phyloP scores from a whole-genome alignment of 2,329 filamentous ascomycete species.

The Trichoderma sp. region DNA sequence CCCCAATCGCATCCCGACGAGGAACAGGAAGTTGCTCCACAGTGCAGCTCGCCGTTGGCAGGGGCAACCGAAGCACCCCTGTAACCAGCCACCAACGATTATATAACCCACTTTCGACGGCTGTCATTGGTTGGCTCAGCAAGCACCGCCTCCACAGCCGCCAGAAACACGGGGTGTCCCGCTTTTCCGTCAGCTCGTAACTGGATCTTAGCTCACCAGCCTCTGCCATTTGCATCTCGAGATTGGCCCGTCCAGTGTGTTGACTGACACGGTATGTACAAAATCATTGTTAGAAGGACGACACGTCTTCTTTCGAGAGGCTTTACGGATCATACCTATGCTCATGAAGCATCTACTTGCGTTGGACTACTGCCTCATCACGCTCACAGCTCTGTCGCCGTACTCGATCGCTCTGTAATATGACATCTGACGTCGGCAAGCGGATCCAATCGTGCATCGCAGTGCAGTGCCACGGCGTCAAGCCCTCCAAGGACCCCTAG shows the following conservation, averaged over 20 bases:
- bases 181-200: slow-evolving; percentile 22
- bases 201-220: slow-evolving; percentile 12
- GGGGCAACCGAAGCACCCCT: slow-evolving; percentile 30
- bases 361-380: not conserved
- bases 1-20: not conserved
- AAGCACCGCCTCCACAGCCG: slow-evolving; percentile 29
- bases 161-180: not conserved
- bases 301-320: too few relatives aligned
- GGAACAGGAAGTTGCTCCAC: slow-evolving; percentile 1
- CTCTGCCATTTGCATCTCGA: too few relatives aligned
- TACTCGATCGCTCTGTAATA: not conserved
- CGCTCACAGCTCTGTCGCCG: not conserved
- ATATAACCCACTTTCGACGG: not conserved
- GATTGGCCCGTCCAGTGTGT: not conserved
- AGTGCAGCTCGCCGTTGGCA: slow-evolving; percentile 30
- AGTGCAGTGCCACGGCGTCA: slow-evolving; percentile 19
- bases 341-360: too few relatives aligned
- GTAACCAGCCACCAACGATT: not conserved
- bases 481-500: slow-evolving; percentile 4
- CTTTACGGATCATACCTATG: too few relatives aligned
- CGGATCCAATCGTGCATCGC: slow-evolving; percentile 21
- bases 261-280: not conserved
- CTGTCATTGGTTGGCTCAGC: not conserved
- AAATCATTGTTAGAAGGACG: too few relatives aligned
- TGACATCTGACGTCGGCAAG: not conserved